Evolutionary conservation across 768 basidiomycete genomes (phyloP), one percentile per base, ranked within the genome.

Genomic region (Pisolithus microcarpus): DNA sequence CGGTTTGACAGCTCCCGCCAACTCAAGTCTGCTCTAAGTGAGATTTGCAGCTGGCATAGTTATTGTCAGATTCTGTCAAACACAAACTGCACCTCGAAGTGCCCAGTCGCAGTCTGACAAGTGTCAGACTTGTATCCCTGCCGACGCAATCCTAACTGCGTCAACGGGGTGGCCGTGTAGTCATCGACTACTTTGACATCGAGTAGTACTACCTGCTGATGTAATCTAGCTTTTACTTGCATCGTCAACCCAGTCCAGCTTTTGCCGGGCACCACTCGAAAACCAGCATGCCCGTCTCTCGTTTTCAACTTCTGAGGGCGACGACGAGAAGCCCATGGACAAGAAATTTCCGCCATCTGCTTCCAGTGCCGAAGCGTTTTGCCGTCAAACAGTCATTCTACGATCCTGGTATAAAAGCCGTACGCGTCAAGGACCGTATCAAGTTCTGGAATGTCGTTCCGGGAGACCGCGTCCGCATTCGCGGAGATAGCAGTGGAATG

Each of bases 391-490:
- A 61, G 54, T 69, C 71, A 13, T 74, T 71, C 55, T 65, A 68
- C 40, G 77, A 78, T 62, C 56, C 69, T 0, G 52, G 49, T 9
- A 42, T 71, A 49, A 86, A 85, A 63, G 76, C 77, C 38, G 81
- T 79, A 42, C 74, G 76, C 11, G 75, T 79, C 10, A 74, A 75
- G 51, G 84, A 89, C 59, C 75, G 90, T 43, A 85, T 92, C 48
- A 85, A 88, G 64, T 80, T 79, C 62, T 92, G 90, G 90, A 92
- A 91, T 61, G 78, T 92, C 53, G 84, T 89, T 31, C 87, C 91
- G 5, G 90, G 90, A 7, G 90, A 92, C 70, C 78, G 76, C 49
- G 80, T 92, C 60, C 78, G 84, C 46, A 55, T 90, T 50, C 76
- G 79, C 7, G 85, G 86, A 23, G 84, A 88, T 65, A 72, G 73